phyloP scores from a whole-genome alignment of 371 early-diverging fungal genomes.

The Mucor indicus region DNA sequence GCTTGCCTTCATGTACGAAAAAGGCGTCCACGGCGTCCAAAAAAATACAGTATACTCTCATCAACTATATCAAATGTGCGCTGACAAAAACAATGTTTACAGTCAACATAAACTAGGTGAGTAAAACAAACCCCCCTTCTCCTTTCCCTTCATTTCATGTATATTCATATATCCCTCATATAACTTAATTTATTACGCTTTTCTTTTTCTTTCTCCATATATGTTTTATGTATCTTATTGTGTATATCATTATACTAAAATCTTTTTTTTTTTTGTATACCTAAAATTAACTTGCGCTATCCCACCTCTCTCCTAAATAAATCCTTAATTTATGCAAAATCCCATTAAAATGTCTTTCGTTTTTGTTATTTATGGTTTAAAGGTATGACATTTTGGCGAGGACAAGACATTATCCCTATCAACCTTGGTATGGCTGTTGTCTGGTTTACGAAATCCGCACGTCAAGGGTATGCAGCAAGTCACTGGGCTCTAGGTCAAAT shows the following conservation, averaged over 20 bases:
- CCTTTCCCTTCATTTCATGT: not conserved
- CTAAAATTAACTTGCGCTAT: too few species aligned
- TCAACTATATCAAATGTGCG: constrained; percentile 17
- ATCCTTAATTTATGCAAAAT: too few species aligned
- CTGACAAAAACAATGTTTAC: constrained; percentile 26
- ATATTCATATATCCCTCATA: not conserved
- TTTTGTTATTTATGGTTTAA: too few species aligned
- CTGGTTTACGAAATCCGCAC: constrained; percentile 37
- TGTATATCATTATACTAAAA: constrained; percentile 1
- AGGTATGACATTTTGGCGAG: constrained; percentile 30
- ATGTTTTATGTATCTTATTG: not conserved
- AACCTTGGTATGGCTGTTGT: constrained; percentile 31
- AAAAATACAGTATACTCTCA: constrained; percentile 12
- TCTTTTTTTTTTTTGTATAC: constrained; percentile 1
- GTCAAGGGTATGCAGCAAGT: constrained; percentile 27
- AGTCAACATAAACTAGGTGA: constrained; percentile 36
- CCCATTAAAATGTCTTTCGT: too few species aligned
- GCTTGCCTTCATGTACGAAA: constrained; percentile 26
- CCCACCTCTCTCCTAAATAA: not conserved
- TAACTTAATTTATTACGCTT: not conserved
- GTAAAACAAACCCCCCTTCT: constrained; percentile 1
- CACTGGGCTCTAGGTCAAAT: constrained; percentile 43
- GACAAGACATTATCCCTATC: constrained; percentile 19
- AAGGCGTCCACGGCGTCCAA: constrained; percentile 18
- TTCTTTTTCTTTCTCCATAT: not conserved